Base-by-base conservation (phyloP, 2,329 filamentous ascomycete species). In the Calonectria hawksworthii region DNA sequence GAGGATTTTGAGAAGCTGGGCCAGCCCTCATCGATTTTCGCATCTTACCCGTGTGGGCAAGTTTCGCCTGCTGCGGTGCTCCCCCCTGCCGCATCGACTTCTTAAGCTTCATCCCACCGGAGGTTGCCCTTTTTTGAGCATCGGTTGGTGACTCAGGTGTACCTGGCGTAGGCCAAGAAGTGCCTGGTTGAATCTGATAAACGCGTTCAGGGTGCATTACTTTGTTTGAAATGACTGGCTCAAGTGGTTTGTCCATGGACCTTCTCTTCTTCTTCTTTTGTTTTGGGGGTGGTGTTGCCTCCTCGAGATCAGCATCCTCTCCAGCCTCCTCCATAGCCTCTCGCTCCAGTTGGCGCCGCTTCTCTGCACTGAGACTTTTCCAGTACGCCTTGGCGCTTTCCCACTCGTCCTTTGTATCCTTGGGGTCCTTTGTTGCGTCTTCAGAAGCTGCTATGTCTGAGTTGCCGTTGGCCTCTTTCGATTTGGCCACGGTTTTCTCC, bases 331-430 rank as follows among this genome's bases (percentile, higher is more conserved):
- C 88, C 63, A 89, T 82, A 2, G 90, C 90, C 73, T 93, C 91
- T 5, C 84, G 86, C 80, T 93, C 91, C 38, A 93, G 87, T 80
- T 92, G 90, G 9, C 90, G 90, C 54, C 92, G 90, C 80, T 93
- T 91, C 38, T 93, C 90, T 2, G 88, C 86, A 10, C 90, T 92
- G 9, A 95, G 84, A 67, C 91, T 90, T 75, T 89, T 92, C 94
- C 94, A 95, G 79, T 93, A 95, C 0, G 90, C 86, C 79, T 93
- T 94, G 21, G 93, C 90, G 68, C 90, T 88, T 75, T 92, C 91
- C 94, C 94, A 95, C 70, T 93, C 91, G 74, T 88, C 86, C 4
- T 79, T 76, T 6, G 74, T 74, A 26, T 72, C 56, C 8, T 68
- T 41, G 10, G 75, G 36, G 13, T 72, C 71, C 14, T 70, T 56